Percentiles rank a stretch among this genome's conserved stretches.
These are phyloP conservation scores for Lentinus tigrinus DNA, from an alignment of 768 basidiomycete species.

Conservation along the genomic window DNA sequence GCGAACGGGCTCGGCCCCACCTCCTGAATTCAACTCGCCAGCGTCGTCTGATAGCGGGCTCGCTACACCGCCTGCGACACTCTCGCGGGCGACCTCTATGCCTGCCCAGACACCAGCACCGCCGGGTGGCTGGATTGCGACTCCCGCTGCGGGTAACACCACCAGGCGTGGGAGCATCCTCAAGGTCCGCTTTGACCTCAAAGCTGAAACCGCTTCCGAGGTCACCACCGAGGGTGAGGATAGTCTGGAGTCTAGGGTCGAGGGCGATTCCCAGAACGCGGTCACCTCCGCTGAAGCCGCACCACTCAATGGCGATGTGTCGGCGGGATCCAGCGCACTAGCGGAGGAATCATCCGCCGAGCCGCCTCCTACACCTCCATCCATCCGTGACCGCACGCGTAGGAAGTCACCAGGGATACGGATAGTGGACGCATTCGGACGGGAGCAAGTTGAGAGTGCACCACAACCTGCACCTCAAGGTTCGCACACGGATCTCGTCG, in stretches of 20 bases:
- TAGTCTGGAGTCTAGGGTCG: constrained; percentile 5
- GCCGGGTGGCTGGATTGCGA: constrained; percentile 60
- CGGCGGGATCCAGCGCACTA: not conserved
- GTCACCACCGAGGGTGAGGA: constrained; percentile 13
- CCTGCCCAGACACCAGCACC: constrained; percentile 61
- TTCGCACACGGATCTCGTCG: not conserved
- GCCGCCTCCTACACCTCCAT: constrained; percentile 28
- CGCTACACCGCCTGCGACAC: constrained; percentile 29
- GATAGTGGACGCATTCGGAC: constrained; percentile 71
- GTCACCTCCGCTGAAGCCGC: not conserved
- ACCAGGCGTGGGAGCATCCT: constrained; percentile 50
- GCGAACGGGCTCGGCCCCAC: constrained; percentile 17
- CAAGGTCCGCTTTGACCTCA: constrained; percentile 72
- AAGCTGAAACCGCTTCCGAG: constrained; percentile 32
- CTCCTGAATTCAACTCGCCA: constrained; percentile 6
- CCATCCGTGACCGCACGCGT: constrained; percentile 32
- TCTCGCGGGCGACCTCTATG: constrained; percentile 47
- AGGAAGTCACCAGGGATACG: constrained; percentile 54
- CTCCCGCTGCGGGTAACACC: constrained; percentile 26
- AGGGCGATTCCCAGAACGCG: not conserved
- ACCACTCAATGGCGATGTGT: constrained; percentile 4
- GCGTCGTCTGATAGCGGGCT: constrained; percentile 7
- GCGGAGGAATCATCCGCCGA: constrained; percentile 4
- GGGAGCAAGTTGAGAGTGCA: constrained; percentile 32
- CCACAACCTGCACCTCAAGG: not conserved